Evolutionary conservation across 2,329 filamentous ascomycete genomes (phyloP).

Genomic region (Colletotrichum aenigma): DNA sequence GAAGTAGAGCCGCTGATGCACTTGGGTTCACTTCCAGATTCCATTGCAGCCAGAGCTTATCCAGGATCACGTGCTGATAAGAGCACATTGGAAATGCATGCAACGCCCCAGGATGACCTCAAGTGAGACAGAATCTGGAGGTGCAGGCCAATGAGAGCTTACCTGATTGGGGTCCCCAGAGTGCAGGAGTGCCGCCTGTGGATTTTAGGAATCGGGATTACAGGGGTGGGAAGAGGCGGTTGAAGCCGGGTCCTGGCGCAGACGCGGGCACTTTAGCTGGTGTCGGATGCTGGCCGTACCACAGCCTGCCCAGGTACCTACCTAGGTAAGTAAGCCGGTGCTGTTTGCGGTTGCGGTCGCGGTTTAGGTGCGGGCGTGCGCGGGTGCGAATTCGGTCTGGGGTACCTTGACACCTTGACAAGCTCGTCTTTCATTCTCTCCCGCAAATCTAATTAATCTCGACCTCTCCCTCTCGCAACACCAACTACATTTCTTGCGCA

Average conservation of each 20-base stretch:
- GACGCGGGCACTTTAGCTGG: not conserved
- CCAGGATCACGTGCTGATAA: conserved; percentile 5
- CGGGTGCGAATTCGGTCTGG: not conserved
- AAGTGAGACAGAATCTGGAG: not conserved
- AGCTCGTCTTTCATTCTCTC: not conserved
- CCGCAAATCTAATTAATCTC: not conserved
- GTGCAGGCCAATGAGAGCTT: not conserved
- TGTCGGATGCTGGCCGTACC: not conserved
- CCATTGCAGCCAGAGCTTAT: not conserved
- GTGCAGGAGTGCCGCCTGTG: not conserved
- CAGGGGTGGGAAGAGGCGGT: not conserved
- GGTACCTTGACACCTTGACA: conserved; percentile 19
- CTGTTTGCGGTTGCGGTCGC: not conserved
- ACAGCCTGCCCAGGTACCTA: not conserved
- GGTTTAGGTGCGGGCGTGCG: not conserved
- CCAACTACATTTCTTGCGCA: not conserved
- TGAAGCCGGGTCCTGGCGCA: not conserved
- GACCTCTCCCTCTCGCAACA: not conserved
- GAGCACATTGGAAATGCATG: not conserved
- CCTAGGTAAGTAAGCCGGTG: not conserved
- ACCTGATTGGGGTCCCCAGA: not conserved
- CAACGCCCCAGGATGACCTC: not conserved
- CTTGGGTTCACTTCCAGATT: not conserved
- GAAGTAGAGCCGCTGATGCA: not conserved
- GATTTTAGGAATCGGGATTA: not conserved